These are phyloP conservation scores for Cicer judaicum DNA, from an alignment of 306 rosid species.

Conservation along the genomic window DNA sequence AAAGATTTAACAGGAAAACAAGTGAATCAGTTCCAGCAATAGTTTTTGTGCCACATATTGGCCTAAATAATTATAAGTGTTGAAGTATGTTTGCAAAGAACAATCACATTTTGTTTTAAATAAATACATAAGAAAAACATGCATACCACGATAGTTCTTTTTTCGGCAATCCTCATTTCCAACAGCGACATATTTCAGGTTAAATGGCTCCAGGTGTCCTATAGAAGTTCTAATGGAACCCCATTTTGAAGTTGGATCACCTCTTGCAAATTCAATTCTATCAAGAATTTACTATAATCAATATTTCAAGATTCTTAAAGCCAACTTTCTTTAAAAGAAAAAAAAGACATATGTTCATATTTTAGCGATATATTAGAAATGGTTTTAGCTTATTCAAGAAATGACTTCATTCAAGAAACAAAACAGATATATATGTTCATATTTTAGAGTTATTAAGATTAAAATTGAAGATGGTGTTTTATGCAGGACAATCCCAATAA, in stretches of 20 bases:
- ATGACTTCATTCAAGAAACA: too few relatives aligned
- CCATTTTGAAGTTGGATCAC: conserved; percentile 76
- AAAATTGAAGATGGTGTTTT: too few relatives aligned
- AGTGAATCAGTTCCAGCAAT: conserved; percentile 15
- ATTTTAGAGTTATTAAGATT: too few relatives aligned
- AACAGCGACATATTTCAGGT: conserved; percentile 79
- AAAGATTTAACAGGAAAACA: conserved; percentile 29
- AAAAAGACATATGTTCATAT: too few relatives aligned
- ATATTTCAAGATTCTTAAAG: conserved; percentile 21
- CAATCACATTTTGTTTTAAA: not conserved
- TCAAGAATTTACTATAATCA: conserved; percentile 87
- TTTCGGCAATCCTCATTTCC: conserved; percentile 95
- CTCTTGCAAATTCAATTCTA: conserved; percentile 92
- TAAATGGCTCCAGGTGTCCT: conserved; percentile 93
- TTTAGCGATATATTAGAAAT: too few relatives aligned
- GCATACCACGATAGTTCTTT: conserved; percentile 75
- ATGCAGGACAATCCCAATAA: not conserved
- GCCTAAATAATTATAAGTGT: conserved; percentile 8
- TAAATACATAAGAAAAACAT: conserved; percentile 32
- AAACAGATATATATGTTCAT: too few relatives aligned
- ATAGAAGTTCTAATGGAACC: conserved; percentile 80
- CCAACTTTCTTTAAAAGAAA: conserved; percentile 1
- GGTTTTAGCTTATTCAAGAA: too few relatives aligned
- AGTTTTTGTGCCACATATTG: not conserved
- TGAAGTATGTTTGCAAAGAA: conserved; percentile 14